phyloP scores from a whole-genome alignment of 805 yeast species.

The Pichia phayaonensis region DNA sequence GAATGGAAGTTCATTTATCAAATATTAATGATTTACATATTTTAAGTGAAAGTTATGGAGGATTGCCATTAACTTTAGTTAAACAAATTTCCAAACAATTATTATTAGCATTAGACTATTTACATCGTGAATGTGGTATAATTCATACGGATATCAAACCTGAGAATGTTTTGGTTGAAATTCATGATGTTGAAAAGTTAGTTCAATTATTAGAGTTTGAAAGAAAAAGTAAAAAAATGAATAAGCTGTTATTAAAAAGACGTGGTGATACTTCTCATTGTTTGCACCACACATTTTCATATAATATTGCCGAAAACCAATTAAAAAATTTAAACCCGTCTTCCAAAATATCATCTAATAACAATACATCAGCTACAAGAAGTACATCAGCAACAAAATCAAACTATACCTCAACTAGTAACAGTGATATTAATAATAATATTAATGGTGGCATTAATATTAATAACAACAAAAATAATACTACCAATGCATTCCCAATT shows the following conservation, averaged over 20 bases:
- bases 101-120: slow-evolving; percentile 46
- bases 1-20: slow-evolving; percentile 14
- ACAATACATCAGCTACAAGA: slow-evolving; percentile 1
- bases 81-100: slow-evolving; percentile 52
- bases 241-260: slow-evolving; percentile 18
- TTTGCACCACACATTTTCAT: not conserved
- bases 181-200: slow-evolving; percentile 46
- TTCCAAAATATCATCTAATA: not conserved
- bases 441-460: not conserved
- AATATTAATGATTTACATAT: slow-evolving; percentile 29
- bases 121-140: slow-evolving; percentile 55
- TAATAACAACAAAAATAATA: not conserved
- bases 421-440: not conserved
- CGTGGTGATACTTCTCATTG: slow-evolving; percentile 12
- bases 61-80: slow-evolving; percentile 46
- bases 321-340: not conserved
- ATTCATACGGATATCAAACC: slow-evolving; percentile 75
- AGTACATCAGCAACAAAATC: slow-evolving; percentile 3
- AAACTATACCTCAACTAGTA: not conserved
- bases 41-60: slow-evolving; percentile 38
- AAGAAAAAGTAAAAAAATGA: slow-evolving; percentile 19
- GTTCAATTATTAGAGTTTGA: slow-evolving; percentile 37
- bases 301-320: not conserved
- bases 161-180: slow-evolving; percentile 55
- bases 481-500: not conserved